Conservation (phyloP, 352 stramenopile genomes). For the Pythium myriotylum region DNA sequence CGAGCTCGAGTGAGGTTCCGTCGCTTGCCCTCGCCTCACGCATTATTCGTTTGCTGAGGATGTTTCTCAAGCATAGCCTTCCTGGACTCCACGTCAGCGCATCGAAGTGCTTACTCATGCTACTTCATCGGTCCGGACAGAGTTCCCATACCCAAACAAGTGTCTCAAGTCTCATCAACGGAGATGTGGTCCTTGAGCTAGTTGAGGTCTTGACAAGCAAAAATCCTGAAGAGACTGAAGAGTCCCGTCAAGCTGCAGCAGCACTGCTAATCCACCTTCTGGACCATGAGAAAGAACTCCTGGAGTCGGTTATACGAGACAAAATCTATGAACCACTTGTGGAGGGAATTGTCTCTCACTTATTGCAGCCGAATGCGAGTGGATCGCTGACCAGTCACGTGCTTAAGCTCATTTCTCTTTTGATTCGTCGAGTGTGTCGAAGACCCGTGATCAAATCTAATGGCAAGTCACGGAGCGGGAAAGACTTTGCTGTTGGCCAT, state of each 20-base stretch:
- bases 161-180: constrained; percentile 45
- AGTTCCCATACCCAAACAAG: constrained; percentile 24
- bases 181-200: constrained; percentile 57
- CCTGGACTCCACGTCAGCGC: constrained; percentile 61
- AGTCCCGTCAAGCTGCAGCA: constrained; percentile 66
- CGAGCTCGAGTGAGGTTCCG: constrained; percentile 1
- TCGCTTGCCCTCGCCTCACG: constrained; percentile 36
- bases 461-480: neutral
- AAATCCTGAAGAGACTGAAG: constrained; percentile 60
- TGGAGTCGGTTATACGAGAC: constrained; percentile 60
- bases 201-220: constrained; percentile 51
- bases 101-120: constrained; percentile 66
- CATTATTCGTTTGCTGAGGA: constrained; percentile 48
- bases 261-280: constrained; percentile 71
- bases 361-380: constrained; percentile 29
- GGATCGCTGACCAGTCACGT: constrained; percentile 38
- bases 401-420: constrained; percentile 58
- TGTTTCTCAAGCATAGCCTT: constrained; percentile 60
- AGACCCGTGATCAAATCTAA: neutral
- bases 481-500: neutral
- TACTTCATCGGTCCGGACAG: constrained; percentile 53
- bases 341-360: constrained; percentile 34
- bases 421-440: constrained; percentile 58
- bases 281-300: constrained; percentile 50
- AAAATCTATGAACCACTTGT: constrained; percentile 66